Conservation (phyloP, 225 moss, liverwort and hornwort species). For the Physcomitrellopsis africana region DNA sequence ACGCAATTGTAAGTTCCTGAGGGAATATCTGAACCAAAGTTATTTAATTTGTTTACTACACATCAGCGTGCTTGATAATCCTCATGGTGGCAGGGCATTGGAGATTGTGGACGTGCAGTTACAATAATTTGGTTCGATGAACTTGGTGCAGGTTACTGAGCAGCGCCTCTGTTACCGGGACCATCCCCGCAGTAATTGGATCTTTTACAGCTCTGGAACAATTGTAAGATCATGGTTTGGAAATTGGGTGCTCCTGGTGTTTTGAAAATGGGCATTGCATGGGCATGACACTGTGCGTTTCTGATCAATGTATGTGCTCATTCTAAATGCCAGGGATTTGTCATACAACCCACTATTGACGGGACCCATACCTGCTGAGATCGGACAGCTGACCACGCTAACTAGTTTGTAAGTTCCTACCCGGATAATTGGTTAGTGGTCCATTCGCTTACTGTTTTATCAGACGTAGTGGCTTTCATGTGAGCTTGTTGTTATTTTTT, state of each 20-base stretch:
- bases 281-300: neutral
- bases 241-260: neutral
- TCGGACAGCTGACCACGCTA: slow-evolving; percentile 47
- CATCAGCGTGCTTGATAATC: no score
- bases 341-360: slow-evolving; percentile 39
- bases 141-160: slow-evolving; percentile 38
- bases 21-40: no score
- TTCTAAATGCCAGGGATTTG: slow-evolving; percentile 42
- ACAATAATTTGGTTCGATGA: neutral
- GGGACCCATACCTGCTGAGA: slow-evolving; percentile 43
- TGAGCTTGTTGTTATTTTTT: no score
- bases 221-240: slow-evolving; percentile 34
- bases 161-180: slow-evolving; percentile 30
- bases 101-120: neutral
- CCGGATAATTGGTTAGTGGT: neutral
- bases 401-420: slow-evolving; percentile 43
- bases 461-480: neutral
- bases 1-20: slow-evolving; percentile 30
- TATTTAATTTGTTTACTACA: no score
- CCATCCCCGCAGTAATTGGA: slow-evolving; percentile 51
- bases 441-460: neutral
- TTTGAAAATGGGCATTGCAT: neutral
- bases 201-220: slow-evolving; percentile 38
- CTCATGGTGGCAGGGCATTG: neutral
- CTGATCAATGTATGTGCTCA: neutral